Percentiles rank a stretch among this genome's conserved stretches.
These are phyloP conservation scores for Vanderwaltozyma polyspora DNA, from an alignment of 805 yeast species.

Conservation along the genomic window DNA sequence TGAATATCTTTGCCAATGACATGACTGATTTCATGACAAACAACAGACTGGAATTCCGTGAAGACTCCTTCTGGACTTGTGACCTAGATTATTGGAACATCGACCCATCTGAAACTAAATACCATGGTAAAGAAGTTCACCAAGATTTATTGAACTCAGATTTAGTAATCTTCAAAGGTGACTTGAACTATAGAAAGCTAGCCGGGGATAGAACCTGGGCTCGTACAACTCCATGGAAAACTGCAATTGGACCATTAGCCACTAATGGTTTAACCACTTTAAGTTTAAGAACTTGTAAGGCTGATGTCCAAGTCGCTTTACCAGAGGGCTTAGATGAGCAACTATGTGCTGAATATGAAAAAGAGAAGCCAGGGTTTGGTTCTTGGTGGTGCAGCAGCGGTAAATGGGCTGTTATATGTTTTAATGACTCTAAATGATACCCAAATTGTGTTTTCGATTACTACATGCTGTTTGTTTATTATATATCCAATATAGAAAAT, in stretches of 20 bases:
- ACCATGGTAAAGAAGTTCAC: slow-evolving; percentile 48
- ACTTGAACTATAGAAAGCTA: slow-evolving; percentile 86
- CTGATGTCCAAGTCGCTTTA: slow-evolving; percentile 88
- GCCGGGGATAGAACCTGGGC: slow-evolving; percentile 90
- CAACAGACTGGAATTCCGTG: slow-evolving; percentile 41
- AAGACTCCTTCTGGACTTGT: slow-evolving; percentile 81
- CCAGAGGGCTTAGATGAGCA: slow-evolving; percentile 60
- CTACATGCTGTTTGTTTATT: no score
- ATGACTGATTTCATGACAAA: slow-evolving; percentile 33
- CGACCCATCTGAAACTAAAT: slow-evolving; percentile 36
- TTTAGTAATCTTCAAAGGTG: slow-evolving; percentile 84
- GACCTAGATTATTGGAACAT: slow-evolving; percentile 67
- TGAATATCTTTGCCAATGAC: slow-evolving; percentile 38
- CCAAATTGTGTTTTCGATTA: no score
- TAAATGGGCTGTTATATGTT: slow-evolving; percentile 85
- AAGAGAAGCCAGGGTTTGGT: slow-evolving; percentile 49
- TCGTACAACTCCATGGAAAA: slow-evolving; percentile 58
- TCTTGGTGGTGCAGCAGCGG: slow-evolving; percentile 83
- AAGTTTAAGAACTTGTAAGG: slow-evolving; percentile 87
- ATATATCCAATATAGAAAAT: no score
- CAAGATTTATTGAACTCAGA: slow-evolving; percentile 50
- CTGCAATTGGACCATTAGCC: slow-evolving; percentile 62
- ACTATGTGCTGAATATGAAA: slow-evolving; percentile 49
- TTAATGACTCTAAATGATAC: not conserved
- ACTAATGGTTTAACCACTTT: slow-evolving; percentile 51